Evolutionary conservation across 345 rosid genomes (phyloP).

Genomic region (Gossypium turneri): DNA sequence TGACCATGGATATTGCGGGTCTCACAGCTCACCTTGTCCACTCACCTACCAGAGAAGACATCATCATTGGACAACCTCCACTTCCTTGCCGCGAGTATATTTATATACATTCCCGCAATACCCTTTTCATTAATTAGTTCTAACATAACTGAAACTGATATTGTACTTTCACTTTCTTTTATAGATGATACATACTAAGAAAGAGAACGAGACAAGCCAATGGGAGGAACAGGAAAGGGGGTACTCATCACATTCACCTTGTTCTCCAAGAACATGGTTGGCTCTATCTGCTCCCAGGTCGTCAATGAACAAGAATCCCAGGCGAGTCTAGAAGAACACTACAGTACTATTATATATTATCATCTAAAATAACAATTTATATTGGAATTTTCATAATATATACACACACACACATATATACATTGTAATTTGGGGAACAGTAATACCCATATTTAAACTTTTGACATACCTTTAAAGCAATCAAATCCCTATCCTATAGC

Average conservation of each 20-base stretch:
- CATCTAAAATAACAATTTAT: not conserved
- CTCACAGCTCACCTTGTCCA: constrained; percentile 22
- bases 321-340: not conserved
- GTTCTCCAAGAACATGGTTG: constrained; percentile 24
- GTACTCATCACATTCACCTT: constrained; percentile 12
- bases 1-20: constrained; percentile 13
- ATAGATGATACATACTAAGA: constrained; percentile 24
- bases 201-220: constrained; percentile 12
- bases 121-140: not conserved
- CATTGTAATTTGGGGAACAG: not conserved
- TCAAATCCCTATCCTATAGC: no score
- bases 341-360: not conserved
- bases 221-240: constrained; percentile 15
- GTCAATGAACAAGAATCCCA: constrained; percentile 19
- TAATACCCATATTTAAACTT: not conserved
- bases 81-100: constrained; percentile 21
- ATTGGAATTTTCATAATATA: not conserved
- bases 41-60: constrained; percentile 43
- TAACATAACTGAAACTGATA: not conserved
- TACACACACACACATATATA: not conserved
- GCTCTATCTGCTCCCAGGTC: constrained; percentile 25
- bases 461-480: no score
- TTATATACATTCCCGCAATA: not conserved
- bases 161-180: constrained; percentile 3
- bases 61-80: constrained; percentile 5